phyloP scores from a whole-genome alignment of 176 grass and related monocot species.

The Aegilops longissima region DNA sequence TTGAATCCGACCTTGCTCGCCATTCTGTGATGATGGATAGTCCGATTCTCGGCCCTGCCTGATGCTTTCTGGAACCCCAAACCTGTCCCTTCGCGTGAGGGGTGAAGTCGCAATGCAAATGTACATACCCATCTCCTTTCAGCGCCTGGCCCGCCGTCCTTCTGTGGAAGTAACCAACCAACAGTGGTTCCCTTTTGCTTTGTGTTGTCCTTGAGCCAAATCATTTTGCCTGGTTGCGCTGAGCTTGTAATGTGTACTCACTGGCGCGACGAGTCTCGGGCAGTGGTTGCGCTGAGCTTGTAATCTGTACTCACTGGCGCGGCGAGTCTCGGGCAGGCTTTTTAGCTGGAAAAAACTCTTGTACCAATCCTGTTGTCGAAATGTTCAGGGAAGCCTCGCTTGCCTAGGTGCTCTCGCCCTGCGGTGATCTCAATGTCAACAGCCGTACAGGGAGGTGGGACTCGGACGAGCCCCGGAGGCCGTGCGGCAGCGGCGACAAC shows the following conservation, averaged over 20 bases:
- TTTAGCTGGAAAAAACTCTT: neutral
- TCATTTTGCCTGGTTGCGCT: conserved; percentile 1
- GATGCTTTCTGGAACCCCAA: neutral
- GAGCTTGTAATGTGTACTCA: conserved; percentile 26
- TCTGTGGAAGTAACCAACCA: conserved; percentile 1
- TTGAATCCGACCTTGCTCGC: conserved; percentile 20
- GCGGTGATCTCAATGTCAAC: neutral
- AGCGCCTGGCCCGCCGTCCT: neutral
- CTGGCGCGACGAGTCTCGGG: neutral
- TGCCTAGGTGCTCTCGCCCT: neutral
- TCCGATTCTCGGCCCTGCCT: neutral
- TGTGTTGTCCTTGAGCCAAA: conserved; percentile 4
- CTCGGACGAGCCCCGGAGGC: neutral
- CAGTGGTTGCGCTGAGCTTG: conserved; percentile 13
- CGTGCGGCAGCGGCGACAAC: neutral
- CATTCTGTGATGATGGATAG: neutral
- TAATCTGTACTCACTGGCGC: conserved; percentile 7
- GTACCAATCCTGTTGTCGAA: conserved; percentile 3
- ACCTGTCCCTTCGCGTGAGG: neutral
- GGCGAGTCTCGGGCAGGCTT: neutral
- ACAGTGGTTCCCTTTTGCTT: neutral
- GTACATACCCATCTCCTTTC: conserved; percentile 33
- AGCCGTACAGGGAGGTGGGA: neutral
- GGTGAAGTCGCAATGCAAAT: neutral
- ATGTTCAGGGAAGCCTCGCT: neutral